These are phyloP conservation scores for Aspergillus calidoustus DNA, from an alignment of 2,329 filamentous ascomycete species.

Conservation along the genomic window DNA sequence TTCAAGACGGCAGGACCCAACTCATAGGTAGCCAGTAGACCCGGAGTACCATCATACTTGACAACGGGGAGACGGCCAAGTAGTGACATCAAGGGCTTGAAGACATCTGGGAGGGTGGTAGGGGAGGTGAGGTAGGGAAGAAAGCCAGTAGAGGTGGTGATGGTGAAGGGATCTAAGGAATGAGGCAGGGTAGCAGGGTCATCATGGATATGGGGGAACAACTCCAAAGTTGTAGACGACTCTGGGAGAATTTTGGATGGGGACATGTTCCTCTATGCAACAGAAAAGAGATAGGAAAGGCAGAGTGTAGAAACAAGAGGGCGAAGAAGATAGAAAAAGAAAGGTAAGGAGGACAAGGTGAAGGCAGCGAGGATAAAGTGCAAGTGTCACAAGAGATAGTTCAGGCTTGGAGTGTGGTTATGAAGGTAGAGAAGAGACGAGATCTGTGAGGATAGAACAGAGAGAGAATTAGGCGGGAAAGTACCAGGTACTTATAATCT, in stretches of 20 bases:
- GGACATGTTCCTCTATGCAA: conserved; percentile 34
- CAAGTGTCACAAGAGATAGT: background rate
- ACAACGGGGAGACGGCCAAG: conserved; percentile 79
- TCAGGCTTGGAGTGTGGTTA: background rate
- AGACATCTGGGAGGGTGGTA: conserved; percentile 69
- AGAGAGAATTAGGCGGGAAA: conserved; percentile 34
- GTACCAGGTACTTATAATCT: conserved; percentile 47
- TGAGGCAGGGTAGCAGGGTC: conserved; percentile 46
- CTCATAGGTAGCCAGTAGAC: conserved; percentile 73
- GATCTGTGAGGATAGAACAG: conserved; percentile 24
- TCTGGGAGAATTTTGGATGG: conserved; percentile 36
- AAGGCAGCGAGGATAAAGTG: background rate
- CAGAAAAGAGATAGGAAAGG: conserved; percentile 17
- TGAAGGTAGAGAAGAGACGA: conserved; percentile 19
- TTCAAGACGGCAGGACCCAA: conserved; percentile 75
- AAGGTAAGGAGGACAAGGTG: conserved; percentile 9
- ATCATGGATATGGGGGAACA: conserved; percentile 51
- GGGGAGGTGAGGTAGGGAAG: conserved; percentile 47
- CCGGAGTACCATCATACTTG: conserved; percentile 72
- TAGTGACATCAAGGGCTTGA: conserved; percentile 72
- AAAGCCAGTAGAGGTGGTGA: conserved; percentile 53
- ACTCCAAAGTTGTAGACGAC: conserved; percentile 40
- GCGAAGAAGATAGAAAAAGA: background rate
- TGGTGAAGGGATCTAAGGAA: conserved; percentile 52
- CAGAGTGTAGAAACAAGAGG: background rate